Conservation (phyloP, 306 rosid species). For the Sindora glabra region DNA sequence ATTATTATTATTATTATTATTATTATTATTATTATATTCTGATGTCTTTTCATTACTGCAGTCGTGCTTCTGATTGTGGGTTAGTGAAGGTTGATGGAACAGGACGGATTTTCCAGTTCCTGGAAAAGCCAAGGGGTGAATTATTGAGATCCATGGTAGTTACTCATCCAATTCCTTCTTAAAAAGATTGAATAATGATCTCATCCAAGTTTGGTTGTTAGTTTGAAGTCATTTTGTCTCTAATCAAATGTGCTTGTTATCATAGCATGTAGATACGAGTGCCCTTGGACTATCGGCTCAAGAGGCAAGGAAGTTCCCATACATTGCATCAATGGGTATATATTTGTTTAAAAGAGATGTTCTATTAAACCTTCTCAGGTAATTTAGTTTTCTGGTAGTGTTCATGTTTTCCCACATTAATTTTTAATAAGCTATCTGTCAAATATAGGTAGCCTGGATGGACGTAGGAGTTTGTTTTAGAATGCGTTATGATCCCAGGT, state of each 20-base stretch:
- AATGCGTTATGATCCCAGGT: too few species aligned
- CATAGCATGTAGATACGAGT: slow-evolving; percentile 42
- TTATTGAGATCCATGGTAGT: slow-evolving; percentile 44
- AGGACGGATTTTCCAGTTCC: slow-evolving; percentile 31
- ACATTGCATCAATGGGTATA: slow-evolving; percentile 50
- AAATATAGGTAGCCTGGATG: neutral
- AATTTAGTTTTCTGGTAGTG: slow-evolving; percentile 6
- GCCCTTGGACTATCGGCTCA: slow-evolving; percentile 35
- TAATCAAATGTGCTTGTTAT: slow-evolving; percentile 19
- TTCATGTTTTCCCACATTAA: neutral
- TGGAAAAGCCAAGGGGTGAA: slow-evolving; percentile 46
- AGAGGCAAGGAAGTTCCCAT: slow-evolving; percentile 35
- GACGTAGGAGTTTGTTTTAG: neutral
- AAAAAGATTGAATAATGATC: neutral
- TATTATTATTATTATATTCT: neutral
- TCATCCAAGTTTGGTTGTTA: neutral
- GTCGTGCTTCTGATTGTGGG: slow-evolving; percentile 50
- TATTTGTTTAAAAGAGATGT: slow-evolving; percentile 43
- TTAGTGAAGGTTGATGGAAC: slow-evolving; percentile 41
- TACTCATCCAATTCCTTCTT: slow-evolving; percentile 16
- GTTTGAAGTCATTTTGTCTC: slow-evolving; percentile 3
- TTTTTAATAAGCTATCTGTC: neutral
- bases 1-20: too few species aligned
- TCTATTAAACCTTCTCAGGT: slow-evolving; percentile 43
- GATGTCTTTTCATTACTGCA: slow-evolving; percentile 6